Conservation (phyloP, 2,329 filamentous ascomycete species). For the Thielaviopsis punctulata region DNA sequence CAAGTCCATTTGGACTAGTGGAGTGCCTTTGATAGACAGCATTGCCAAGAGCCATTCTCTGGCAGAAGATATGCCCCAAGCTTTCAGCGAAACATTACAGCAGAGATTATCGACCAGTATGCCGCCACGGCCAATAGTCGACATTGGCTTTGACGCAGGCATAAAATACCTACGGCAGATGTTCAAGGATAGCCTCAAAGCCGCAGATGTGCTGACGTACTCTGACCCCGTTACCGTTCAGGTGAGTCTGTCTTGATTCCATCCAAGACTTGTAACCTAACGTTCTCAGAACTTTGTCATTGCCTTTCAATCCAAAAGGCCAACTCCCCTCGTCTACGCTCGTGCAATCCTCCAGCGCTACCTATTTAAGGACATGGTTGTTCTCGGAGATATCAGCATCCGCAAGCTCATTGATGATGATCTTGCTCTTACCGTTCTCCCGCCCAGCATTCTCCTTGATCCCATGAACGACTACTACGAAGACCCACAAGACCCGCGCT, state of each 20-base stretch:
- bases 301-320: constrained; percentile 59
- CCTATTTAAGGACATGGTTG: constrained; percentile 53
- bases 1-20: constrained; percentile 30
- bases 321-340: constrained; percentile 69
- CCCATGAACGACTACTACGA: constrained; percentile 62
- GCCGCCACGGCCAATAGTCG: constrained; percentile 76
- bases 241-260: constrained; percentile 26
- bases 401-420: constrained; percentile 67
- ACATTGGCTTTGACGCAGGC: constrained; percentile 56
- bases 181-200: constrained; percentile 53
- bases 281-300: constrained; percentile 48
- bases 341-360: constrained; percentile 63
- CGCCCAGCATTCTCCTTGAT: constrained; percentile 53
- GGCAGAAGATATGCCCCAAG: constrained; percentile 49
- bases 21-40: not conserved
- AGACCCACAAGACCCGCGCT: constrained; percentile 52
- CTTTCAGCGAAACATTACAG: constrained; percentile 83
- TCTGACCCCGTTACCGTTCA: constrained; percentile 50
- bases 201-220: constrained; percentile 50
- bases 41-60: constrained; percentile 20
- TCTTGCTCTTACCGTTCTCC: constrained; percentile 59
- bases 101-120: constrained; percentile 85
- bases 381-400: constrained; percentile 50
- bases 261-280: not conserved
- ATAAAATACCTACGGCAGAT: constrained; percentile 51